Evolutionary conservation across 106 monocot genomes (phyloP).

Genomic region (Dactylorhiza incarnata): DNA sequence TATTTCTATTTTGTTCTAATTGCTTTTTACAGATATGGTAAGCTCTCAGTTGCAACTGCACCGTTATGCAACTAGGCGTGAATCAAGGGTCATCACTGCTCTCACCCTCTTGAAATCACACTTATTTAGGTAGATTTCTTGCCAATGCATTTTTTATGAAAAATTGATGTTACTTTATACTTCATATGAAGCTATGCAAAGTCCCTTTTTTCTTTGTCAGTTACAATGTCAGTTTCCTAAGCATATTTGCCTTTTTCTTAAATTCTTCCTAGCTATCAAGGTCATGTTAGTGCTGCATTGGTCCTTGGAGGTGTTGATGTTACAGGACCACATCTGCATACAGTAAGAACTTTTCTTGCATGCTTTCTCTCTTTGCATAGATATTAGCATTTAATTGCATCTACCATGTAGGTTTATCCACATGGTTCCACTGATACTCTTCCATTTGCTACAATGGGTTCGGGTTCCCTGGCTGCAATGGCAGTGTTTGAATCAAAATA

Average conservation of each 20-base stretch:
- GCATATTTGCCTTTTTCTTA: constrained; percentile 4
- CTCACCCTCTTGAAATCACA: constrained; percentile 90
- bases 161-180: no score
- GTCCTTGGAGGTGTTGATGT: constrained; percentile 98
- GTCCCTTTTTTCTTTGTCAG: no score
- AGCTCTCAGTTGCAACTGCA: constrained; percentile 95
- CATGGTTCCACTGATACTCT: constrained; percentile 99
- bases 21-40: constrained; percentile 72
- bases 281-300: constrained; percentile 94
- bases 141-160: neutral
- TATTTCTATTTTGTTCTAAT: neutral
- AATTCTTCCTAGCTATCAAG: constrained; percentile 59
- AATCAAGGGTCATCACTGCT: constrained; percentile 94
- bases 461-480: constrained; percentile 98
- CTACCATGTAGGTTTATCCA: constrained; percentile 67
- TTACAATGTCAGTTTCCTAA: neutral
- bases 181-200: no score
- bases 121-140: constrained; percentile 58
- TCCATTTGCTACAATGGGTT: constrained; percentile 98
- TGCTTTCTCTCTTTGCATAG: neutral
- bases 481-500: constrained; percentile 92
- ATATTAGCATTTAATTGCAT: neutral
- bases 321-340: constrained; percentile 96
- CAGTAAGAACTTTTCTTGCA: constrained; percentile 34
- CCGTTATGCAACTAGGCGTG: constrained; percentile 97